A percentile compares a stretch with the other conserved stretches of the same genome.
Evolutionary conservation across 768 basidiomycete species (phyloP).

Genomic region (Phanerochaete sordida): DNA sequence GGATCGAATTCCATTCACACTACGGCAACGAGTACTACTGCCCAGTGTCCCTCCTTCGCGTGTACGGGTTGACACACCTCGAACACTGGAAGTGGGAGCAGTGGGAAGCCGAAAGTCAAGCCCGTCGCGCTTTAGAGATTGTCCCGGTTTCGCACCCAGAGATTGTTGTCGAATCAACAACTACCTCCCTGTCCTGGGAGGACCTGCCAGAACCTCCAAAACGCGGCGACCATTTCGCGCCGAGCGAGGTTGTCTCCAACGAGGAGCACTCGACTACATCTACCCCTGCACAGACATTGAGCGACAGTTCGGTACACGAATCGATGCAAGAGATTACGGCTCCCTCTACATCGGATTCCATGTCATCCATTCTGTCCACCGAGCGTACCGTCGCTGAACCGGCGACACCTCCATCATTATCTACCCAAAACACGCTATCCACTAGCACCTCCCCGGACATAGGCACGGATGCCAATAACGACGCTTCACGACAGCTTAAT

Average conservation of each 20-base stretch:
- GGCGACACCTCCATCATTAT: background rate
- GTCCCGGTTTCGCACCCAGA: constrained; percentile 22
- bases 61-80: constrained; percentile 94
- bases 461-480: constrained; percentile 5
- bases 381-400: background rate
- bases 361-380: background rate
- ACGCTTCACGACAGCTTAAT: constrained; percentile 12
- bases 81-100: constrained; percentile 94
- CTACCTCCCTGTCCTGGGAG: background rate
- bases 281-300: background rate
- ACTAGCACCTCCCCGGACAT: background rate
- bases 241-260: background rate
- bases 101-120: constrained; percentile 69
- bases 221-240: background rate
- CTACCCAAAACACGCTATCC: background rate
- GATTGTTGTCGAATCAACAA: constrained; percentile 1
- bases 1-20: constrained; percentile 90
- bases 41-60: constrained; percentile 86
- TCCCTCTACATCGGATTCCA: background rate
- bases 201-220: background rate
- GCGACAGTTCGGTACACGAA: background rate
- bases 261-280: background rate
- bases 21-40: constrained; percentile 97
- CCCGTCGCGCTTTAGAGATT: constrained; percentile 19
- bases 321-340: background rate